These are phyloP conservation scores for Diaporthe destruens DNA, from an alignment of 2,329 filamentous ascomycete genomes.

Conservation along the genomic window DNA sequence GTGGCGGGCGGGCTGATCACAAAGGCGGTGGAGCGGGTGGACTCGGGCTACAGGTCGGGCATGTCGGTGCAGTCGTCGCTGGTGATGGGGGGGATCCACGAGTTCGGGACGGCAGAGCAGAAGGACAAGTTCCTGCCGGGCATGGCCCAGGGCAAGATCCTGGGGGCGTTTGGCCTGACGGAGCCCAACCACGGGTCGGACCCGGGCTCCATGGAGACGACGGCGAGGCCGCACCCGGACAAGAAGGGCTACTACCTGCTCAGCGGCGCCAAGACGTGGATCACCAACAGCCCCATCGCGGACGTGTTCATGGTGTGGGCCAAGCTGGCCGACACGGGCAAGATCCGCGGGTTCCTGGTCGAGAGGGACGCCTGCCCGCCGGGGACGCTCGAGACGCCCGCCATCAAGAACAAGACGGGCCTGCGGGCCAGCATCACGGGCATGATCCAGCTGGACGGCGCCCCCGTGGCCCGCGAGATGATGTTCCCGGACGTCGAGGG, in stretches of 20 bases:
- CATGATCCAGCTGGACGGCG: conserved; percentile 96
- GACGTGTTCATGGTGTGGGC: conserved; percentile 91
- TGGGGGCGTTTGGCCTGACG: conserved; percentile 87
- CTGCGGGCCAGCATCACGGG: conserved; percentile 93
- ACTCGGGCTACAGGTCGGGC: conserved; percentile 86
- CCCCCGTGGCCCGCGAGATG: conserved; percentile 88
- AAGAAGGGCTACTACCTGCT: conserved; percentile 83
- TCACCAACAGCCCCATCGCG: conserved; percentile 89
- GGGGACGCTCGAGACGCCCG: conserved; percentile 90
- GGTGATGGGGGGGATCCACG: conserved; percentile 87
- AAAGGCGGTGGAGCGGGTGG: conserved; percentile 86
- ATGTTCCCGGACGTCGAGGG: conserved; percentile 95
- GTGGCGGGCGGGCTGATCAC: conserved; percentile 88
- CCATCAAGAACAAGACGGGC: conserved; percentile 95
- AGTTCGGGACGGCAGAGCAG: conserved; percentile 83
- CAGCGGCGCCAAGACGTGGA: conserved; percentile 88
- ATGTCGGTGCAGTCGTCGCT: conserved; percentile 91
- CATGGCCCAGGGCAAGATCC: conserved; percentile 80
- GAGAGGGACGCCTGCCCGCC: conserved; percentile 87
- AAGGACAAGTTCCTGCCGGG: conserved; percentile 83
- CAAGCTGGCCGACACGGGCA: conserved; percentile 89
- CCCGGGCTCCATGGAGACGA: conserved; percentile 86
- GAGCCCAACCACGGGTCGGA: conserved; percentile 92
- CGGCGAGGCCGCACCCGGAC: conserved; percentile 79
- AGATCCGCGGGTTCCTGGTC: conserved; percentile 93